Conservation (phyloP, 2,329 filamentous ascomycete species). For the Aspergillus chevalieri region DNA sequence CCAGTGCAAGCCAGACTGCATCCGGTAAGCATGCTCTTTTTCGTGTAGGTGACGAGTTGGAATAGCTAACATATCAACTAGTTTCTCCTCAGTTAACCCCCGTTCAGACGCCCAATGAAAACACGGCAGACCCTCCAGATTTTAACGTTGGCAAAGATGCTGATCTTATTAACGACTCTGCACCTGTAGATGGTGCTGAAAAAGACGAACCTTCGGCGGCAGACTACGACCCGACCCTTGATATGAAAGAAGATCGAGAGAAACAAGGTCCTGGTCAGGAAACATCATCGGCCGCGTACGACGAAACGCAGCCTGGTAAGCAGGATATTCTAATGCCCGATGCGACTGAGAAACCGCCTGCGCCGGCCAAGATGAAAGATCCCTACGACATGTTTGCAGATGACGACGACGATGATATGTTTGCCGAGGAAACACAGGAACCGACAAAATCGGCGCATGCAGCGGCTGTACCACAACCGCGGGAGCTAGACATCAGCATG, state of each 20-base stretch:
- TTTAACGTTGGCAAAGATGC: constrained; percentile 62
- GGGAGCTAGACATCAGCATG: constrained; percentile 64
- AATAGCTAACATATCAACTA: constrained; percentile 10
- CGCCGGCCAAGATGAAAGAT: constrained; percentile 42
- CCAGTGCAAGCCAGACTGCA: constrained; percentile 27
- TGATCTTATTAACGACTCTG: constrained; percentile 55
- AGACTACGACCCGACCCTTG: constrained; percentile 82
- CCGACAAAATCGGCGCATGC: constrained; percentile 47
- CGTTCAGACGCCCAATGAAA: constrained; percentile 44
- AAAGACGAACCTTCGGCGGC: constrained; percentile 81
- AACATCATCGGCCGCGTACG: constrained; percentile 50
- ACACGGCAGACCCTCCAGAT: constrained; percentile 46
- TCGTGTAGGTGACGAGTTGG: not conserved
- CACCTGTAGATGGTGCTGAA: constrained; percentile 39
- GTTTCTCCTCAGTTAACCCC: constrained; percentile 39
- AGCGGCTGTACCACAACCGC: constrained; percentile 47
- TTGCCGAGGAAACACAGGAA: constrained; percentile 62
- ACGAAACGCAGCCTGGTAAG: constrained; percentile 50
- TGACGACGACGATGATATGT: constrained; percentile 73
- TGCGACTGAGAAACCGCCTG: constrained; percentile 29
- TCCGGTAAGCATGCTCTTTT: constrained; percentile 31
- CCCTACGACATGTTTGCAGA: constrained; percentile 61
- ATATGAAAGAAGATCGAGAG: constrained; percentile 78
- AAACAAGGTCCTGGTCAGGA: constrained; percentile 60
- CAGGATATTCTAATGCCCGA: constrained; percentile 48